Conservation (phyloP, 345 rosid genomes). For the Triadica sebifera region DNA sequence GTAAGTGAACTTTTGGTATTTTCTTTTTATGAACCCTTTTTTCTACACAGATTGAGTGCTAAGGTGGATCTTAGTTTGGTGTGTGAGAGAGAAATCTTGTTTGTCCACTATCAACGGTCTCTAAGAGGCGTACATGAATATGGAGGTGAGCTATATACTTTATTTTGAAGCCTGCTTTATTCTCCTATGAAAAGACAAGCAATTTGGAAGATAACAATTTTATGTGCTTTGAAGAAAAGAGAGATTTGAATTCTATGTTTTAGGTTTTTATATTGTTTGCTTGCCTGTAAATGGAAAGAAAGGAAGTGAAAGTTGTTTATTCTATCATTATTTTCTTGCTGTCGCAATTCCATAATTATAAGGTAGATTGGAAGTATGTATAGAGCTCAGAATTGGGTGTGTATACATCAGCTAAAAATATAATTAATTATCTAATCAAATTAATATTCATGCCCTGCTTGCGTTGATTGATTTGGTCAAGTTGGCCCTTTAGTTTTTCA, state of each 20-base stretch:
- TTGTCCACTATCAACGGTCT: conserved; percentile 57
- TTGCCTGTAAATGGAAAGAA: background rate
- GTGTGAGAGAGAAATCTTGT: conserved; percentile 16
- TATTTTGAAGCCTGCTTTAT: background rate
- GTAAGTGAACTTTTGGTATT: background rate
- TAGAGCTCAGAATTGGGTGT: background rate
- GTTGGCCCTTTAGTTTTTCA: conserved; percentile 20
- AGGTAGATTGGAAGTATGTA: background rate
- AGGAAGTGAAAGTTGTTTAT: background rate
- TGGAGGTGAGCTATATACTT: conserved; percentile 19
- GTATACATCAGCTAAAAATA: background rate
- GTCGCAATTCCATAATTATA: too few relatives aligned
- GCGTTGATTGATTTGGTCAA: conserved; percentile 18
- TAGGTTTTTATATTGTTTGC: background rate
- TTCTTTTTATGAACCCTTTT: background rate
- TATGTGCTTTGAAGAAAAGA: background rate
- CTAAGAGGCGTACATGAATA: conserved; percentile 29
- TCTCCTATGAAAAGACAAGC: conserved; percentile 14
- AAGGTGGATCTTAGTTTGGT: background rate
- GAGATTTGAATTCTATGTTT: conserved; percentile 5
- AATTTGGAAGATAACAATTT: background rate
- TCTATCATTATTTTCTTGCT: too few relatives aligned
- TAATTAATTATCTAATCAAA: background rate
- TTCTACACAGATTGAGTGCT: conserved; percentile 10
- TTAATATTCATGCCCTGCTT: background rate